phyloP scores from a whole-genome alignment of 352 stramenopile species.

The Achlya hypogyna region DNA sequence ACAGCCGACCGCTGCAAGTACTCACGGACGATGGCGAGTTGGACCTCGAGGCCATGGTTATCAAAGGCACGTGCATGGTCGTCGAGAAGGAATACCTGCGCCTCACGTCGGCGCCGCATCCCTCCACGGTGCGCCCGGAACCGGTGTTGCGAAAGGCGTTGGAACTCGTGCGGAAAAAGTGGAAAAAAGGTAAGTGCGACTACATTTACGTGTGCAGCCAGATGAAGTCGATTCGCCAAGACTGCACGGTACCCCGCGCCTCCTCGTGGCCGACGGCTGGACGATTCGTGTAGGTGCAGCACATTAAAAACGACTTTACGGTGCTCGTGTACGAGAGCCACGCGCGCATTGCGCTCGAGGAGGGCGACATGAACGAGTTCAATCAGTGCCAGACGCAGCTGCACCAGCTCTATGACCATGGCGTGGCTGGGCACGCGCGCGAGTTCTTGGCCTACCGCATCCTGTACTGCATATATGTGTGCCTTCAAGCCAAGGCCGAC shows the following conservation, averaged over 20 bases:
- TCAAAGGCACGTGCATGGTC: slow-evolving; percentile 90
- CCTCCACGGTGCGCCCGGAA: slow-evolving; percentile 92
- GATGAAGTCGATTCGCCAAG: slow-evolving; percentile 98
- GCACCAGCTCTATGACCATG: slow-evolving; percentile 78
- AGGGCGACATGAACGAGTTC: slow-evolving; percentile 94
- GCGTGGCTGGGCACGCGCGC: slow-evolving; percentile 56
- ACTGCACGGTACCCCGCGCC: slow-evolving; percentile 86
- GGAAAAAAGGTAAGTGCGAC: slow-evolving; percentile 77
- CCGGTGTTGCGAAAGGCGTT: slow-evolving; percentile 85
- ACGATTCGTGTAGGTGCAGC: slow-evolving; percentile 39
- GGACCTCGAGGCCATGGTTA: slow-evolving; percentile 80
- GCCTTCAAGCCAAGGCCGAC: slow-evolving; percentile 74
- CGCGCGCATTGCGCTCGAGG: slow-evolving; percentile 92
- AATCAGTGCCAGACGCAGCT: slow-evolving; percentile 92
- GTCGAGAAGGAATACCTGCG: slow-evolving; percentile 98
- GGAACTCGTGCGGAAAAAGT: slow-evolving; percentile 79
- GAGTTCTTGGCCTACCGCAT: slow-evolving; percentile 86
- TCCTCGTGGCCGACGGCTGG: neutral
- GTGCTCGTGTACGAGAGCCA: slow-evolving; percentile 97
- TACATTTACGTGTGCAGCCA: slow-evolving; percentile 96
- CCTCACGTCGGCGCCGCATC: slow-evolving; percentile 92
- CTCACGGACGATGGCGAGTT: slow-evolving; percentile 68
- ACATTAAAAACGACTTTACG: slow-evolving; percentile 96
- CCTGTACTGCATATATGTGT: slow-evolving; percentile 86
- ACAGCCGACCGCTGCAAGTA: slow-evolving; percentile 37